These are phyloP conservation scores for Tripterygium wilfordii DNA, from an alignment of 177 flowering plant genomes.

Conservation along the genomic window DNA sequence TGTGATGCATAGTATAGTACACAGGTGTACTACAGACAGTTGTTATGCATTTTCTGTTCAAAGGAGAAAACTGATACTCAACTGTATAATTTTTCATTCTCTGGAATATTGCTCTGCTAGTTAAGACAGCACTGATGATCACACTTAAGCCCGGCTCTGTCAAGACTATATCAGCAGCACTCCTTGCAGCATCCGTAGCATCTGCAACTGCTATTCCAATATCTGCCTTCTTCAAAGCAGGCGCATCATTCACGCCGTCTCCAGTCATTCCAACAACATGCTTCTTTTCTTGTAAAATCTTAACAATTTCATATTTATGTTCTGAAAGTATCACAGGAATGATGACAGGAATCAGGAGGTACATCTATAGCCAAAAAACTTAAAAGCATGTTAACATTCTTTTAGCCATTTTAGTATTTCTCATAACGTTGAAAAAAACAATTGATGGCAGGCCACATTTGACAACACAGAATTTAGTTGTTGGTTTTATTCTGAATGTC, in stretches of 20 bases:
- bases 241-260: conserved; percentile 92
- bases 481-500: no score
- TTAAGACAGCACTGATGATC: conserved; percentile 75
- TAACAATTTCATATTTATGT: conserved; percentile 85
- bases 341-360: neutral
- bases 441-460: no score
- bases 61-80: conserved; percentile 14
- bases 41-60: no score
- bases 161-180: conserved; percentile 80
- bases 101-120: conserved; percentile 86
- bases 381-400: neutral
- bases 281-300: conserved; percentile 78
- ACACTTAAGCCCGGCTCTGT: conserved; percentile 91
- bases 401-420: no score
- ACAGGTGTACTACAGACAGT: no score
- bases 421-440: no score
- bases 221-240: conserved; percentile 87
- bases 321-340: conserved; percentile 37
- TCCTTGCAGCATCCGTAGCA: conserved; percentile 90
- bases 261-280: conserved; percentile 93
- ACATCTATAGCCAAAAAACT: neutral
- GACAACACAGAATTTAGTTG: no score
- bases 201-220: conserved; percentile 88
- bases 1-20: no score
- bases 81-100: conserved; percentile 92